These are phyloP conservation scores for Spathaspora sp. DNA, from an alignment of 805 yeast species.

Conservation along the genomic window DNA sequence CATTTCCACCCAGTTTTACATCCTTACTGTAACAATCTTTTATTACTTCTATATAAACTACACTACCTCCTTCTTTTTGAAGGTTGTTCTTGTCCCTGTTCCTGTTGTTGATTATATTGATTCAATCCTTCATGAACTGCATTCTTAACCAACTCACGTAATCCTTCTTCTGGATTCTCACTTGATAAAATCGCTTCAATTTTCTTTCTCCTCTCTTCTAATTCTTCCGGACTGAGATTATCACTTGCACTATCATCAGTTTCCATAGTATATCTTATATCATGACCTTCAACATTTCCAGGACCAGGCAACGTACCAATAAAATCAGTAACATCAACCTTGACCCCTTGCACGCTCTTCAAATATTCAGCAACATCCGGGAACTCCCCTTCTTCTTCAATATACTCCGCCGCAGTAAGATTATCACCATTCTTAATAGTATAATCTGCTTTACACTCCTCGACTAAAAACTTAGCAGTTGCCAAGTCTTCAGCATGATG, in stretches of 20 bases:
- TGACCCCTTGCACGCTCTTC: constrained; percentile 17
- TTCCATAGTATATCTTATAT: constrained; percentile 56
- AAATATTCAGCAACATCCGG: constrained; percentile 74
- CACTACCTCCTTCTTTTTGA: constrained; percentile 7
- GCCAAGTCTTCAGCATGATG: constrained; percentile 79
- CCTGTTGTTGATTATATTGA: constrained; percentile 17
- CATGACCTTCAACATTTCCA: constrained; percentile 42
- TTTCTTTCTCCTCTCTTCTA: constrained; percentile 51
- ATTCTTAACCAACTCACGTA: constrained; percentile 62
- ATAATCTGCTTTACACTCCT: constrained; percentile 64
- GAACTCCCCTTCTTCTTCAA: constrained; percentile 80
- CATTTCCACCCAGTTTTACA: neutral
- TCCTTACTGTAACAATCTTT: neutral
- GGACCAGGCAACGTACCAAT: constrained; percentile 30
- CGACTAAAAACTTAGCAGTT: constrained; percentile 65
- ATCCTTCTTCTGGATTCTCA: constrained; percentile 76
- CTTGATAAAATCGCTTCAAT: constrained; percentile 72
- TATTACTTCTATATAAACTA: neutral
- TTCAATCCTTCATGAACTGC: constrained; percentile 59
- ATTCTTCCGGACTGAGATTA: constrained; percentile 20
- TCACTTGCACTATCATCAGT: constrained; percentile 28
- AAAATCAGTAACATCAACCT: constrained; percentile 29
- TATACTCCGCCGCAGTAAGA: constrained; percentile 65
- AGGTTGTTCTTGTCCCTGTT: constrained; percentile 14
- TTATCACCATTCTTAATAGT: constrained; percentile 67